Percentiles rank a stretch among this genome's conserved stretches.
Conservation (phyloP, 2,329 filamentous ascomycete genomes). For the Zymoseptoria tritici region DNA sequence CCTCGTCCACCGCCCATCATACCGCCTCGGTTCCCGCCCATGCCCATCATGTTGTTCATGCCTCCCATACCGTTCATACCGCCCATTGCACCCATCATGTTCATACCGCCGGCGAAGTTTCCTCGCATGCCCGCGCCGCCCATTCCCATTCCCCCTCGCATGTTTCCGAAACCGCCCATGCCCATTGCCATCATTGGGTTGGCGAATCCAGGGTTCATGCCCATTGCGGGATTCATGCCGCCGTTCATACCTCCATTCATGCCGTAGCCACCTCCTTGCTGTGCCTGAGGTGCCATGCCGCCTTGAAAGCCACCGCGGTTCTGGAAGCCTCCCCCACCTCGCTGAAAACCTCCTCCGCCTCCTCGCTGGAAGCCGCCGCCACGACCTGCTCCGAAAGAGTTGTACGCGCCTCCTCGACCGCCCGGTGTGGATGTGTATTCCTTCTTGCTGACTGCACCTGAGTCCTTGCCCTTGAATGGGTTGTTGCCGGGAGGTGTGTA, state of each 20-base stretch:
- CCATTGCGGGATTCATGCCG: constrained; percentile 7
- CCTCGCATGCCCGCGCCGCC: constrained; percentile 14
- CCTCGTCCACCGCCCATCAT: constrained; percentile 49
- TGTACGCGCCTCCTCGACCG: constrained; percentile 21
- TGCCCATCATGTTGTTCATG: constrained; percentile 33
- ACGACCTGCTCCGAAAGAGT: constrained; percentile 35
- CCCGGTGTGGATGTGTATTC: constrained; percentile 13
- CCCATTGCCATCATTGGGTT: constrained; percentile 16
- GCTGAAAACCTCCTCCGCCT: constrained; percentile 18
- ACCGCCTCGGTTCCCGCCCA: constrained; percentile 37
- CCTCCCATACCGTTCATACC: constrained; percentile 19
- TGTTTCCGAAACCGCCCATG: constrained; percentile 20
- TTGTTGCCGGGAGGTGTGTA: constrained; percentile 12
- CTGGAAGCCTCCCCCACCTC: constrained; percentile 25
- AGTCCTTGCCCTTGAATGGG: constrained; percentile 42
- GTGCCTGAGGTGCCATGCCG: constrained; percentile 13
- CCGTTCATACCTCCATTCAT: constrained; percentile 16
- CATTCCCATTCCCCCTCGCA: constrained; percentile 27
- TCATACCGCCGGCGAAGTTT: constrained; percentile 14
- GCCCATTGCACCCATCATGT: constrained; percentile 20
- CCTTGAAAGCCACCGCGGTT: constrained; percentile 20
- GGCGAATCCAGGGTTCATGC: constrained; percentile 3
- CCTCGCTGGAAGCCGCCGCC: constrained; percentile 41
- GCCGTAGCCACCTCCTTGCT: constrained; percentile 13
- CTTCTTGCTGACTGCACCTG: constrained; percentile 31